Evolutionary conservation across 441 rosid genomes (phyloP).

Genomic region (Mallotus repandus): DNA sequence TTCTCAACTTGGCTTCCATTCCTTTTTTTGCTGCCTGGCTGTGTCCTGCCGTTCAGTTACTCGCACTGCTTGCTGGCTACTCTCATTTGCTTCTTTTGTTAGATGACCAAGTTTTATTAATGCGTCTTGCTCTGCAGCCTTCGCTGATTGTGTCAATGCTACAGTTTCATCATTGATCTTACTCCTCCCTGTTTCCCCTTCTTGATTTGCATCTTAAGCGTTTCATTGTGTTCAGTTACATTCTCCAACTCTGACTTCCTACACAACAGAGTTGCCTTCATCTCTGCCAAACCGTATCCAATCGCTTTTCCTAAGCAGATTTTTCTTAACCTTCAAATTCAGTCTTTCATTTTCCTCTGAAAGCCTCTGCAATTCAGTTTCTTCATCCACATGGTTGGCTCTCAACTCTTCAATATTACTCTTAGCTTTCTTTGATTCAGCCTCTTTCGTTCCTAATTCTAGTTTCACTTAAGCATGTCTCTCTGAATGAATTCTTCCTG

Average conservation of each 20-base stretch:
- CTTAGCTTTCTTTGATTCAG: constrained; percentile 50
- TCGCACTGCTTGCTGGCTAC: constrained; percentile 55
- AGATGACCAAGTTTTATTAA: constrained; percentile 50
- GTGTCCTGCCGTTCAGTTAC: constrained; percentile 76
- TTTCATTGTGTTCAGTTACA: constrained; percentile 51
- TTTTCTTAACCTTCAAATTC: constrained; percentile 45
- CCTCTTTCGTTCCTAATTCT: constrained; percentile 50
- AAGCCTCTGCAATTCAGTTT: constrained; percentile 49
- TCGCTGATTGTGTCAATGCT: constrained; percentile 42
- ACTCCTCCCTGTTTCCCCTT: constrained; percentile 45
- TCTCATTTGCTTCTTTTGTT: constrained; percentile 73
- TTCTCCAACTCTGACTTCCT: constrained; percentile 52
- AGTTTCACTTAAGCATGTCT: constrained; percentile 59
- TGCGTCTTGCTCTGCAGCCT: constrained; percentile 61
- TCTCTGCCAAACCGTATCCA: constrained; percentile 49
- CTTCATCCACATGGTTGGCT: constrained; percentile 55
- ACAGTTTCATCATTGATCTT: constrained; percentile 43
- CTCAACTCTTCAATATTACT: constrained; percentile 51
- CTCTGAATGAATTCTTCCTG: constrained; percentile 83
- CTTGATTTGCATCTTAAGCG: constrained; percentile 50
- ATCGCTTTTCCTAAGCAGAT: constrained; percentile 39
- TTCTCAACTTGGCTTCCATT: constrained; percentile 80
- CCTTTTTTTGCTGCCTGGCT: constrained; percentile 69
- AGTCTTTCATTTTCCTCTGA: constrained; percentile 55
- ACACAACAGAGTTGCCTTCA: constrained; percentile 48